Conservation (phyloP, 176 grass and related monocot genomes). For the Raddia distichophylla region DNA sequence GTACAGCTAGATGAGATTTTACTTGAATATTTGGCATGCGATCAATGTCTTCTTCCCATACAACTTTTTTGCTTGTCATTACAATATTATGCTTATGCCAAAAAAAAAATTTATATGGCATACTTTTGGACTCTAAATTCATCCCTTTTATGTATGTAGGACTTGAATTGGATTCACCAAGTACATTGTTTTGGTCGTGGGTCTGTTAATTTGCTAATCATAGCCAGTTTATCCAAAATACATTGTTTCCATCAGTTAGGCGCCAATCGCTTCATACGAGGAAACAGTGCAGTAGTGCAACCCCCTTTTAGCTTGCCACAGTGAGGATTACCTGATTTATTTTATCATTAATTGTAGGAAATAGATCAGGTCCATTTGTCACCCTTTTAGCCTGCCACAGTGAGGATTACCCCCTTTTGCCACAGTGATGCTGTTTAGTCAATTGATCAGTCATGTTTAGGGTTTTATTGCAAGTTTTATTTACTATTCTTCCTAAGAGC, state of each 20-base stretch:
- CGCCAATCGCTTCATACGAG: neutral
- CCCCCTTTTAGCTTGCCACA: neutral
- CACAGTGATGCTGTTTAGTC: conserved; percentile 12
- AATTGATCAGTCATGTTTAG: conserved; percentile 9
- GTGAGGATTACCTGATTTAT: neutral
- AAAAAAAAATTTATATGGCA: neutral
- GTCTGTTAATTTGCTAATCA: neutral
- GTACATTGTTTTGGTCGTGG: neutral
- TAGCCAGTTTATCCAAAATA: conserved; percentile 1
- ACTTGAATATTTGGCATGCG: neutral
- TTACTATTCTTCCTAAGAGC: neutral
- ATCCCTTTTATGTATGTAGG: neutral
- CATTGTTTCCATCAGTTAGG: neutral
- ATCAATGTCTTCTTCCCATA: neutral
- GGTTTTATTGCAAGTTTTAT: neutral
- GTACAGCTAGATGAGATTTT: neutral
- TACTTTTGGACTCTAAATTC: neutral
- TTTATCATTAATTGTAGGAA: too few relatives aligned
- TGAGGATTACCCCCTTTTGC: neutral
- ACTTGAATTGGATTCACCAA: neutral
- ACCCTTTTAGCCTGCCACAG: neutral
- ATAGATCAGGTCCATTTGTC: neutral
- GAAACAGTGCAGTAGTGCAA: neutral
- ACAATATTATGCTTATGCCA: neutral
- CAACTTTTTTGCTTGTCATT: neutral